Base-by-base conservation (phyloP, 345 rosid genomes). In the Tarenaya hassleriana region DNA sequence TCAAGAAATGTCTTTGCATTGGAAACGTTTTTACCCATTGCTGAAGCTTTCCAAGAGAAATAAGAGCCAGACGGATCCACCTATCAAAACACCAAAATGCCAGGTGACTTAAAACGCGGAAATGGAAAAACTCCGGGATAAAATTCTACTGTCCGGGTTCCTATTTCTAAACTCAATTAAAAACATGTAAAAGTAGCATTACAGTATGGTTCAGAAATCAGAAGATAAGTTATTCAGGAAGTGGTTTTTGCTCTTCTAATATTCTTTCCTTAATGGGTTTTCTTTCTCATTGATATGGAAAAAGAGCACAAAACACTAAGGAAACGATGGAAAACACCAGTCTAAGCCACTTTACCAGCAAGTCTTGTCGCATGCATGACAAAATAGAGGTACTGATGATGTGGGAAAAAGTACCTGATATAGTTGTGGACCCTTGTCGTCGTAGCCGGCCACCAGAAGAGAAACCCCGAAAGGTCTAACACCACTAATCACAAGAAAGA, bases 31-130 rank as follows among this genome's bases (percentile, higher is more conserved):
- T 92, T 92, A 41, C 98, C 98, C 98, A 92, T 88, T 11, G 97
- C 98, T 1, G 95, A 92, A 47, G 98, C 98, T 73, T 92, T 92
- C 98, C 98, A 92, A 6, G 98, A 92, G 79, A 92, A 92, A 73
- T 92, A 92, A 13, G 98, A 92, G 60, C 98, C 97, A 50, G 97
- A 92, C 18, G 98, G 98, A 57, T 92, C 98, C 55, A 92, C 97
- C 98, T 92, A 59, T 13, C 47, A 18, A 27, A 43, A 10, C 39
- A 7, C 11, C n/a, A 45, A 10, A 45, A 21, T 10, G 2, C 31
- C 4, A 45, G 32, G 50, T 15, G 10, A 6, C 12, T 45, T n/a
- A 24, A 24, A 24, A 24, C 29, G 29, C 5, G 29, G 29, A 24
- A 24, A 24, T 11, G 31, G 24, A 43, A 0, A 33, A 50, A 27